Evolutionary conservation across 768 basidiomycete species (phyloP), one percentile per base, ranked within the genome.

Genomic region (Leccinellum albellum): DNA sequence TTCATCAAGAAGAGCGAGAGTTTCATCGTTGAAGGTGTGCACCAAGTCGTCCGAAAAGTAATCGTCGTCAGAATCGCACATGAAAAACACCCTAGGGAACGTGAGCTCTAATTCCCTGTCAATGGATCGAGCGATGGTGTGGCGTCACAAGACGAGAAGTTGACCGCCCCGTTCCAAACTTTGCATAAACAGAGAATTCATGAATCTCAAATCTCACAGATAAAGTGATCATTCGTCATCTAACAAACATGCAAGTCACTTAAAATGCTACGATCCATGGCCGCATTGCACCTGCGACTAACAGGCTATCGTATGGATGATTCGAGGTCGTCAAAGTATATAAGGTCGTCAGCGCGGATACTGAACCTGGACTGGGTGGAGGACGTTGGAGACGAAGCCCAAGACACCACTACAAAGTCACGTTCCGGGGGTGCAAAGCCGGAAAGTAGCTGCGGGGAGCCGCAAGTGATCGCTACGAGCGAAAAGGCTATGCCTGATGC

Each of bases 31-130:
- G 42, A 89, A 42, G 40, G 40, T 21, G 12, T 42, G 71, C 44
- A 82, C 75, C 59, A 87, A 74, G 54, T 85, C 85, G 67, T 87
- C 86, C 61, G 77, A 75, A 68, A 79, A 77, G 67, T 85, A 85
- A 66, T 85, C 80, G 69, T 88, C 88, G 70, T 89, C 89, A 29
- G 80, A 83, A 72, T 81, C 81, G 63, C 80, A 74, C 85, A 87
- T 88, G 56, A 55, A 59, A 58, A 50, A 42, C 28, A 23, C 51
- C 29, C 20, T 13, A 4, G 33, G 54, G 29, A 35, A 33, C 20
- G 44, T 15, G 3, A 6, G 31, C 23, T 50, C 20, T 50, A 31
- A 15, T 31, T 40, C 51, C 21, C 42, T 47, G 58, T 24, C n/a
- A 2, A 20, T 26, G 31, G 53, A 54, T 53, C 52, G 50, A 28